Conservation (phyloP, 2,329 filamentous ascomycete genomes). For the Cladosporium colombiae region DNA sequence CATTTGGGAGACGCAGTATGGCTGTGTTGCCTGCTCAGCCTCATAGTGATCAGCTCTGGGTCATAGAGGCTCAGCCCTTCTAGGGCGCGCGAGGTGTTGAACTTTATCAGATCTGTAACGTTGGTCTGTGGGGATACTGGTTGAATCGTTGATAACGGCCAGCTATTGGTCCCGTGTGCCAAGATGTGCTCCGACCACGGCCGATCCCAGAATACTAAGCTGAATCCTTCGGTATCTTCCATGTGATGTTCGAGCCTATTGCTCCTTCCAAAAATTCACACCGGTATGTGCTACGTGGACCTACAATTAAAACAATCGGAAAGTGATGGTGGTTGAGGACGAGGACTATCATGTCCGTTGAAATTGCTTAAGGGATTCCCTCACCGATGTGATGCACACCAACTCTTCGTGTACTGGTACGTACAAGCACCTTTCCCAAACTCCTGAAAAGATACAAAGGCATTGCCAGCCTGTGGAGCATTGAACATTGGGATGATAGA, state of each 20-base stretch:
- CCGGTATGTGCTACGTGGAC: neutral
- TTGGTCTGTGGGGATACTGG: neutral
- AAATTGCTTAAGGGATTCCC: too few relatives aligned
- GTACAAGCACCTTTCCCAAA: too few relatives aligned
- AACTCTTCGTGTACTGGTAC: too few relatives aligned
- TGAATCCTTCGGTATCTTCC: neutral
- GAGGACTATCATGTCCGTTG: too few relatives aligned
- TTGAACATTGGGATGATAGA: too few relatives aligned
- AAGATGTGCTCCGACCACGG: neutral
- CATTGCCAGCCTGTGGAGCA: too few relatives aligned
- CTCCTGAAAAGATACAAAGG: too few relatives aligned
- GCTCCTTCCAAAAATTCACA: neutral
- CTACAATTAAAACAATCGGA: neutral
- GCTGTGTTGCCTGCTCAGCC: neutral
- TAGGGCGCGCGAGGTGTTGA: neutral
- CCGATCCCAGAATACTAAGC: neutral
- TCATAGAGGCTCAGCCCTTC: neutral
- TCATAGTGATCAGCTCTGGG: neutral
- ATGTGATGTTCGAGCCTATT: neutral
- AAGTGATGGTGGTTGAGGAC: too few relatives aligned
- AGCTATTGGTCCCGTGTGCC: neutral
- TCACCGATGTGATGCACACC: too few relatives aligned
- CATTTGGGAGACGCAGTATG: neutral
- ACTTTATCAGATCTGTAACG: neutral
- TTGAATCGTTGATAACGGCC: neutral